These are phyloP conservation scores for Exophiala alcalophila DNA, from an alignment of 2,329 filamentous ascomycete genomes.

Conservation along the genomic window DNA sequence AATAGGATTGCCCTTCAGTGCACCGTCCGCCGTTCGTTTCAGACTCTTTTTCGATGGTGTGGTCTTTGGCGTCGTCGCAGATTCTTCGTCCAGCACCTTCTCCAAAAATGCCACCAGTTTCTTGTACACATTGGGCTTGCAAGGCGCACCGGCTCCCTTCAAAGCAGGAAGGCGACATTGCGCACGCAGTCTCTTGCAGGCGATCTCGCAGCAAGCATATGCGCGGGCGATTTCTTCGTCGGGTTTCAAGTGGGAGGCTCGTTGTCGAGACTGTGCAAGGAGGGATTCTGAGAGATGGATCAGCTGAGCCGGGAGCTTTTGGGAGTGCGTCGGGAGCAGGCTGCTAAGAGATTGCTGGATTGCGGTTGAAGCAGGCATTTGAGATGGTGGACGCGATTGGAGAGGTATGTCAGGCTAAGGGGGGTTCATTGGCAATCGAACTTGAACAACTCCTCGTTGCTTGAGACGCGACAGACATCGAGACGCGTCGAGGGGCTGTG, in stretches of 20 bases:
- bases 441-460: neutral
- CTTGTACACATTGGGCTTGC: conserved; percentile 76
- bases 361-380: conserved; percentile 46
- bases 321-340: conserved; percentile 64
- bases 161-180: conserved; percentile 73
- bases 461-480: no score
- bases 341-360: conserved; percentile 71
- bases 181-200: conserved; percentile 80
- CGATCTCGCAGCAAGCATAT: conserved; percentile 83
- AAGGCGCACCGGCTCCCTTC: conserved; percentile 65
- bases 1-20: conserved; percentile 25
- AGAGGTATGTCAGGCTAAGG: neutral
- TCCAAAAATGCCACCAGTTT: conserved; percentile 80
- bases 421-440: neutral
- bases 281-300: conserved; percentile 69
- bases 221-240: conserved; percentile 84
- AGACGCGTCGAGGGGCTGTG: neutral
- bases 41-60: conserved; percentile 23
- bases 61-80: conserved; percentile 35
- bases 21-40: conserved; percentile 27
- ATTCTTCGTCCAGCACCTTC: conserved; percentile 58
- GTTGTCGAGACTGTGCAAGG: conserved; percentile 74
- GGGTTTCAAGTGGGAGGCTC: conserved; percentile 71
- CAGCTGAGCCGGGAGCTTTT: conserved; percentile 50
- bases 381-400: neutral